These are phyloP conservation scores for Phialophora macrospora DNA, from an alignment of 2,329 filamentous ascomycete genomes.

Conservation along the genomic window DNA sequence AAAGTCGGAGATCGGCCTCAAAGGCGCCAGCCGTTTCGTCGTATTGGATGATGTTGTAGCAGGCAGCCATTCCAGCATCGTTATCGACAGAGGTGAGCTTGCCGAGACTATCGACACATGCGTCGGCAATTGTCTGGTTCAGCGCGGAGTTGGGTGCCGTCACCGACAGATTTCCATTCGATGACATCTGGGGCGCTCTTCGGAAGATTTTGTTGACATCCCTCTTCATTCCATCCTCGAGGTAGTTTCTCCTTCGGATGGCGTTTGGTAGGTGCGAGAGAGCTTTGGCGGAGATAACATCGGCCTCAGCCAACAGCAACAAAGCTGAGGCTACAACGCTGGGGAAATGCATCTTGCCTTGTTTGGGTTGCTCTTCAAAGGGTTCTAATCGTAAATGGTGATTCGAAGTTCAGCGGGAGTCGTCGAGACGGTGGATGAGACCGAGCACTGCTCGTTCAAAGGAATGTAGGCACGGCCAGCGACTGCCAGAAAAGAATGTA, in stretches of 20 bases:
- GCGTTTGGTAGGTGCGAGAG: constrained; percentile 29
- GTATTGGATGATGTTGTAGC: constrained; percentile 78
- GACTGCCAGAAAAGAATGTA: constrained; percentile 32
- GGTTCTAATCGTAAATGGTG: not conserved
- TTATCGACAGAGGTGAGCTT: constrained; percentile 64
- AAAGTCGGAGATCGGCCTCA: constrained; percentile 76
- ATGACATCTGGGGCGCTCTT: constrained; percentile 24
- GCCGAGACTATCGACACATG: constrained; percentile 64
- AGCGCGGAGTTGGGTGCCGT: constrained; percentile 11
- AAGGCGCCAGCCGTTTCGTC: constrained; percentile 71
- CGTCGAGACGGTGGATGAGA: constrained; percentile 33
- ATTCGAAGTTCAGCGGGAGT: constrained; percentile 18
- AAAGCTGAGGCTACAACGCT: constrained; percentile 26
- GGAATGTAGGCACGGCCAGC: constrained; percentile 35
- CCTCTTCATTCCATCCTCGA: constrained; percentile 23
- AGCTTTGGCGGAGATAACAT: constrained; percentile 29
- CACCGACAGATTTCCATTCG: constrained; percentile 17
- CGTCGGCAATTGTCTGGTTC: constrained; percentile 55
- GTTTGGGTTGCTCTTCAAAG: constrained; percentile 12
- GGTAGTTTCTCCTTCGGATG: constrained; percentile 25
- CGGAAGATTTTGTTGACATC: constrained; percentile 26
- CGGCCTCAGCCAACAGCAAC: constrained; percentile 30
- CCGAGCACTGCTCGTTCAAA: constrained; percentile 33
- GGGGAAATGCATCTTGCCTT: constrained; percentile 30
- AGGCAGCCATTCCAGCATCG: constrained; percentile 76